phyloP scores from a whole-genome alignment of 2,329 filamentous ascomycete species.

The Stylonectria norvegica region DNA sequence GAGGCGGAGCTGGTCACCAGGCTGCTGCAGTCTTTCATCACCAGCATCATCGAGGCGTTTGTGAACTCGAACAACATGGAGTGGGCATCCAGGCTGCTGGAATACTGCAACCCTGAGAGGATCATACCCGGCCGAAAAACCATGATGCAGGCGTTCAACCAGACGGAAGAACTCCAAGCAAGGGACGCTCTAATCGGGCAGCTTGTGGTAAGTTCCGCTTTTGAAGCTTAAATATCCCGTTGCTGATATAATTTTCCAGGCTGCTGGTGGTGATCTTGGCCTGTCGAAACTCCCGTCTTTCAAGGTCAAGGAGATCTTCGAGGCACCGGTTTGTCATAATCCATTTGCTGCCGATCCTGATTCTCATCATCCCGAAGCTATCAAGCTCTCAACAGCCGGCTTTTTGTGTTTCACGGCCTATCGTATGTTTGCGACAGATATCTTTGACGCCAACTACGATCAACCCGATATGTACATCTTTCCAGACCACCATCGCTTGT shows the following conservation, averaged over 20 bases:
- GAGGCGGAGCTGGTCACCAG: constrained; percentile 61
- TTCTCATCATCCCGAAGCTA: constrained; percentile 45
- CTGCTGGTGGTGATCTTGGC: constrained; percentile 61
- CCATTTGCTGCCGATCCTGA: constrained; percentile 47
- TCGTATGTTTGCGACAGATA: constrained; percentile 58
- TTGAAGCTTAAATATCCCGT: not conserved
- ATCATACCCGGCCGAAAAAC: constrained; percentile 60
- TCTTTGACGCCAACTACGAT: constrained; percentile 56
- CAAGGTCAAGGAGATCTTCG: constrained; percentile 45
- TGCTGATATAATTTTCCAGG: constrained; percentile 37
- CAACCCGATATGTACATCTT: constrained; percentile 55
- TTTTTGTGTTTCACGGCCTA: constrained; percentile 58
- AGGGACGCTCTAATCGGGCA: constrained; percentile 68
- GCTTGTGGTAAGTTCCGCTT: constrained; percentile 53
- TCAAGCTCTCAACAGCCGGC: constrained; percentile 58
- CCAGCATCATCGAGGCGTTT: constrained; percentile 72
- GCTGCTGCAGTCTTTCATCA: constrained; percentile 73
- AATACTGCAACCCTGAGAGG: constrained; percentile 63
- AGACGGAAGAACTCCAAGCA: constrained; percentile 58
- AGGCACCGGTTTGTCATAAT: constrained; percentile 40
- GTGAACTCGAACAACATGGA: constrained; percentile 58
- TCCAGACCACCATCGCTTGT: constrained; percentile 54
- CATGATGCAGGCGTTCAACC: constrained; percentile 60
- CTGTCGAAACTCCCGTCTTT: constrained; percentile 44
- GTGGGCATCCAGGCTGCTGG: constrained; percentile 63